Evolutionary conservation across 2,329 filamentous ascomycete genomes (phyloP).

Genomic region (Pleurostoma richardsiae): DNA sequence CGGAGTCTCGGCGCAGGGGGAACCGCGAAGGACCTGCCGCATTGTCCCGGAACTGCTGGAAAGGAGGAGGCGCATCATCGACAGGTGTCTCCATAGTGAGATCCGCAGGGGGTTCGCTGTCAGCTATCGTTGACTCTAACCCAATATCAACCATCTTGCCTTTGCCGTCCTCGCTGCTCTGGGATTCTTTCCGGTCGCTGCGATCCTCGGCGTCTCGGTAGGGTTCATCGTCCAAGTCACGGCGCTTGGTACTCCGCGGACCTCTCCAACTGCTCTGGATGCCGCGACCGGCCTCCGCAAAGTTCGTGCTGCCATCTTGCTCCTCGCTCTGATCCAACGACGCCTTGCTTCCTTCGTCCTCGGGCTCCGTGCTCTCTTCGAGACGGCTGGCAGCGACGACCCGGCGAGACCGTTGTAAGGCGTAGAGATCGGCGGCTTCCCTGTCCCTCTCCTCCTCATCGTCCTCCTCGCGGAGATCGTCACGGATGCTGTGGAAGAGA

Average conservation of each 20-base stretch:
- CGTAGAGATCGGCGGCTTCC: constrained; percentile 91
- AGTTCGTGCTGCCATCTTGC: constrained; percentile 32
- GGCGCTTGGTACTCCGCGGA: constrained; percentile 31
- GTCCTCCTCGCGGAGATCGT: constrained; percentile 88
- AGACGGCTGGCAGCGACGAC: constrained; percentile 82
- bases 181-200: constrained; percentile 15
- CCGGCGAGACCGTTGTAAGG: constrained; percentile 80
- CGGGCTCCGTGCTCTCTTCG: constrained; percentile 79
- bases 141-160: constrained; percentile 83
- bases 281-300: constrained; percentile 44
- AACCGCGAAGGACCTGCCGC: constrained; percentile 29
- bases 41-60: constrained; percentile 51
- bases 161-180: constrained; percentile 30
- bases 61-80: constrained; percentile 54
- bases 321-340: constrained; percentile 52
- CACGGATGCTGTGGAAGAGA: constrained; percentile 87
- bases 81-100: constrained; percentile 47
- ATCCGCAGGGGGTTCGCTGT: constrained; percentile 56
- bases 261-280: constrained; percentile 64
- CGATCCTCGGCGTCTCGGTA: constrained; percentile 31
- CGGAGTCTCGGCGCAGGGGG: constrained; percentile 33
- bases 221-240: constrained; percentile 30
- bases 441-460: constrained; percentile 87
- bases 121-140: constrained; percentile 62
- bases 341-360: constrained; percentile 60